phyloP scores from a whole-genome alignment of 2,329 filamentous ascomycete species.

The Aspergillus eucalypticola region DNA sequence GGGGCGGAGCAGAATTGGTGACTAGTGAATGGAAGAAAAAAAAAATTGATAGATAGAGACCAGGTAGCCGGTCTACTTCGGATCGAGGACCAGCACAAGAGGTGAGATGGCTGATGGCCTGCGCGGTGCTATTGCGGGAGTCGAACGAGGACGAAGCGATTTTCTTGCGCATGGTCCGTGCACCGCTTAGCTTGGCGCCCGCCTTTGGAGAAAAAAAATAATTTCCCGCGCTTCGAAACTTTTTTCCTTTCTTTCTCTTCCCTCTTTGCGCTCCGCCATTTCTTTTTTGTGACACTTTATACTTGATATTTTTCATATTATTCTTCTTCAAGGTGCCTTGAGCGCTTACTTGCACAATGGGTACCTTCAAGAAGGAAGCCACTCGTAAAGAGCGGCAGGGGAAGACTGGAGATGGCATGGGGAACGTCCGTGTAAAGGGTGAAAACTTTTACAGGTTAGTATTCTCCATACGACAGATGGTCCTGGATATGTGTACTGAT shows the following conservation, averaged over 20 bases:
- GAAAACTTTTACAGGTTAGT: constrained; percentile 93
- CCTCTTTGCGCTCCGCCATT: constrained; percentile 35
- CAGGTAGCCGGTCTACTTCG: not conserved
- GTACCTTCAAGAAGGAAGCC: constrained; percentile 88
- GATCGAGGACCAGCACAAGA: constrained; percentile 10
- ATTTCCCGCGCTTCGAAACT: constrained; percentile 20
- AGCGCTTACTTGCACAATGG: constrained; percentile 60
- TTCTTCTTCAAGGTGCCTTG: constrained; percentile 19
- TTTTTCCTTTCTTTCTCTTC: constrained; percentile 28
- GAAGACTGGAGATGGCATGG: constrained; percentile 81
- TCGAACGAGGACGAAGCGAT: constrained; percentile 38
- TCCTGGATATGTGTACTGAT: constrained; percentile 13
- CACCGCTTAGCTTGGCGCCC: constrained; percentile 36
- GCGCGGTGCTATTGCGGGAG: constrained; percentile 24
- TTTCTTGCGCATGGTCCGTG: constrained; percentile 41
- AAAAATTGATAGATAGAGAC: not conserved
- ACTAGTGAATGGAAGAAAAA: not conserved
- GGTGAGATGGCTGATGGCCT: constrained; percentile 20
- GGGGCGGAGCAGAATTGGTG: not conserved
- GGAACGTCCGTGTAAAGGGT: constrained; percentile 88
- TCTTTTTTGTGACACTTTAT: constrained; percentile 27
- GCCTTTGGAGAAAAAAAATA: constrained; percentile 36
- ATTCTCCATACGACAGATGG: not conserved
- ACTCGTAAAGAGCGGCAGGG: constrained; percentile 80
- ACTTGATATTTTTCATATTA: constrained; percentile 31